Base-by-base conservation (phyloP, 1,139 yeast genomes). In the Kurtzmaniella quercitrusa region DNA sequence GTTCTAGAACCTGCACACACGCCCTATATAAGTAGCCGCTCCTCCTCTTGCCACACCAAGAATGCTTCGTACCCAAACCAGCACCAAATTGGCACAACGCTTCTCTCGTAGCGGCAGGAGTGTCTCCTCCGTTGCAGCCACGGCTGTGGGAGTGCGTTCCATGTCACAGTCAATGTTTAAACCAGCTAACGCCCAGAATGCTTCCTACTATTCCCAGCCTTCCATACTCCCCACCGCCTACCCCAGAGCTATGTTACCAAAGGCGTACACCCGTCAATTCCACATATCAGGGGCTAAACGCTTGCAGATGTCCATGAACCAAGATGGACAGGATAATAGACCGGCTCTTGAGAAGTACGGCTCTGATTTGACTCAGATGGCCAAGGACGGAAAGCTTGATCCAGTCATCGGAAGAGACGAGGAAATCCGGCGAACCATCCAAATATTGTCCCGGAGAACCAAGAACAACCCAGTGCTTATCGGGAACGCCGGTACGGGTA, bases 371-470 rank as follows among this genome's bases (percentile, higher is more conserved):
- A 93, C 98, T 1, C 81, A 83, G 48, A 63, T 91, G 51, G 98
- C 98, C 1, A 75, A 77, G 51, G 88, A 86, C 49, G 98, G 98
- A 39, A 90, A 90, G 58, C 71, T 93, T 36, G 98, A 93, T 58
- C 98, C 98, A 0, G 98, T 93, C 24, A 93, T 93, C 57, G 98
- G 98, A 2, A 74, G 98, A 50, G 98, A 93, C 57, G 96, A 90
- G 52, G 98, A 93, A 59, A 93, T 93, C 46, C 77, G 93, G 47
- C 73, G 98, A 45, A 91, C 98, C 0, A 84, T 93, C 44, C 98
- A 93, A 61, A 90, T 93, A 43, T 68, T 93, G 41, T 88, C 96
- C 1, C 73, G 98, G 53, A 74, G 98, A 59, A 90, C 97, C 1
- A 93, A 93, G 62, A 91, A 91, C 59, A 93, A 93, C 58, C 98